phyloP scores from a whole-genome alignment of 768 basidiomycete genomes.

The Sarcodon aspratus region DNA sequence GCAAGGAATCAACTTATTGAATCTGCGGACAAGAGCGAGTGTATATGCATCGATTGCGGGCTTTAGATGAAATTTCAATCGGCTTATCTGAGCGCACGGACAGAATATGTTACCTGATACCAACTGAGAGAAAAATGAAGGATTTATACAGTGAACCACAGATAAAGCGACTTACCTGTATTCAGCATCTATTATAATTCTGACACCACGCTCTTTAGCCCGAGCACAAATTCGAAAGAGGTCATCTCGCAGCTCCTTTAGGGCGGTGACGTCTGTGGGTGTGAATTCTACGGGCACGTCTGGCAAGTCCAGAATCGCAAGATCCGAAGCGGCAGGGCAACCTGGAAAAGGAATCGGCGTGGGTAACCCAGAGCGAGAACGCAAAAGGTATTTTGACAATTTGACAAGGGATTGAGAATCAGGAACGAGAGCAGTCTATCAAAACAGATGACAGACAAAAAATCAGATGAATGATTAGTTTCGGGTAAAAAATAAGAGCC shows the following conservation, averaged over 20 bases:
- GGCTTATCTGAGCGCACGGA: too few species aligned
- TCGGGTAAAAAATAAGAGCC: neutral
- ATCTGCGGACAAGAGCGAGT: conserved; percentile 62
- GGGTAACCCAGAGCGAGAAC: conserved; percentile 23
- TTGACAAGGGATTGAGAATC: conserved; percentile 47
- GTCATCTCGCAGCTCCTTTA: conserved; percentile 51
- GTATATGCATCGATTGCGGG: conserved; percentile 81
- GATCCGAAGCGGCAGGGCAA: conserved; percentile 45
- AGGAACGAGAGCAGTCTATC: conserved; percentile 59
- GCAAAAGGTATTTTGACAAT: conserved; percentile 47
- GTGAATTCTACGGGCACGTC: conserved; percentile 9
- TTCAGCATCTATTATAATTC: conserved; percentile 79
- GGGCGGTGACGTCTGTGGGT: conserved; percentile 42
- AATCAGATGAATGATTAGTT: neutral
- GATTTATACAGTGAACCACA: neutral
- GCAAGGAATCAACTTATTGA: conserved; percentile 36
- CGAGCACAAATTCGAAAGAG: conserved; percentile 51
- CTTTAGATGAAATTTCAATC: conserved; percentile 14
- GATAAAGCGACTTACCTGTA: conserved; percentile 35
- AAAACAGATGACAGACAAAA: neutral
- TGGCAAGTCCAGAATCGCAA: conserved; percentile 30
- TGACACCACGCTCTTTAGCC: conserved; percentile 52
- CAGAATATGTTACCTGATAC: conserved; percentile 24
- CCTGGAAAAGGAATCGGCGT: conserved; percentile 56
- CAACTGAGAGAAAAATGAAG: conserved; percentile 9